phyloP scores from a whole-genome alignment of 2,329 filamentous ascomycete genomes.

The Fusarium sp. region DNA sequence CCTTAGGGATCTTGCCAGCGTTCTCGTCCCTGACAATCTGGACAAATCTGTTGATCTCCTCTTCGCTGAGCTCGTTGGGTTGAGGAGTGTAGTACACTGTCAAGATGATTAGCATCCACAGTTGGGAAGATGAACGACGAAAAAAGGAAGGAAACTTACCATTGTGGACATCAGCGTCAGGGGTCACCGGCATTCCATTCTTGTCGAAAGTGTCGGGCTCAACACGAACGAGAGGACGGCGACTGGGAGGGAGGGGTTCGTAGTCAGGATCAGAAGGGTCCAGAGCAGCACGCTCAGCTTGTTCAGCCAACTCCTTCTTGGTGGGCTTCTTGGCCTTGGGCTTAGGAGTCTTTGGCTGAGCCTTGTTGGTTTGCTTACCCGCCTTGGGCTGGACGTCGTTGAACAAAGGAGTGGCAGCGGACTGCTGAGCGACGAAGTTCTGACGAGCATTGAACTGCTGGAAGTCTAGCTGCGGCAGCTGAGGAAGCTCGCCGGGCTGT shows the following conservation, averaged over 20 bases:
- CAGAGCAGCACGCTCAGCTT: background rate
- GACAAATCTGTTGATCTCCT: background rate
- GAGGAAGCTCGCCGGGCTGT: too few relatives aligned
- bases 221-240: conserved; percentile 8
- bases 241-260: conserved; percentile 5
- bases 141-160: background rate
- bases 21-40: background rate
- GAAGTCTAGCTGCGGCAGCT: background rate
- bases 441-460: background rate
- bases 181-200: background rate
- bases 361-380: background rate
- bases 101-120: background rate
- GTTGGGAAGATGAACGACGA: background rate
- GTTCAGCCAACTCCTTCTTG: conserved; percentile 2
- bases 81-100: conserved; percentile 13
- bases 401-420: background rate
- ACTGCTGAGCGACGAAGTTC: background rate
- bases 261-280: background rate
- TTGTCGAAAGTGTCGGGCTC: background rate
- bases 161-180: background rate
- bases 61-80: background rate
- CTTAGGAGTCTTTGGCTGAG: background rate
- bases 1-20: background rate
- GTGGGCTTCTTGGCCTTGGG: conserved; percentile 1
- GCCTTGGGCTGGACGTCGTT: background rate